These are phyloP conservation scores for Fusarium protoensiforme DNA, from an alignment of 2,329 filamentous ascomycete genomes.

Conservation along the genomic window DNA sequence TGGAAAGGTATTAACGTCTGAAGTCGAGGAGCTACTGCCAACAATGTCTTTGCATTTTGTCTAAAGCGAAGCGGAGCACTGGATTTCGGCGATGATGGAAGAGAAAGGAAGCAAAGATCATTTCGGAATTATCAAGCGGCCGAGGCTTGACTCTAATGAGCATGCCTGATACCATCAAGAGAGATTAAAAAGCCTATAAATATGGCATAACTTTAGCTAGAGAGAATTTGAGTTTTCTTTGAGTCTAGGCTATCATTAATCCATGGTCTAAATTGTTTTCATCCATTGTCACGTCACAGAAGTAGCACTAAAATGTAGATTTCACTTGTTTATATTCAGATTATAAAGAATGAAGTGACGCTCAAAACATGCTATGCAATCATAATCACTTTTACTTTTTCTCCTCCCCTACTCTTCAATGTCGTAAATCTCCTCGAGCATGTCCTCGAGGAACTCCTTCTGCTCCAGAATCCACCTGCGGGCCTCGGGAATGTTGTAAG, in stretches of 20 bases:
- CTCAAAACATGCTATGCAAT: background rate
- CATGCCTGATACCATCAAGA: no score
- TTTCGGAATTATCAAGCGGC: background rate
- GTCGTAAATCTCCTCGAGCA: constrained; percentile 25
- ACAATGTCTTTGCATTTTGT: background rate
- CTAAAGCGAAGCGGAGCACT: background rate
- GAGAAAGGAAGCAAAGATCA: background rate
- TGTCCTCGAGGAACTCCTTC: constrained; percentile 36
- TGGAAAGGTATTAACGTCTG: background rate
- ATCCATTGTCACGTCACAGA: no score
- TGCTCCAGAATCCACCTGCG: constrained; percentile 35
- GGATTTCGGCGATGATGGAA: background rate
- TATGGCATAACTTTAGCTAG: no score
- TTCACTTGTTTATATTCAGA: background rate
- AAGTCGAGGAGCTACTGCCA: background rate
- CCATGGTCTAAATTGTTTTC: no score
- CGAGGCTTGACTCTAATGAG: background rate
- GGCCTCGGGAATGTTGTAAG: constrained; percentile 26
- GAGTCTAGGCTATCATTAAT: no score
- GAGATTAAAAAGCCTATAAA: no score
- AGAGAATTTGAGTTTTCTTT: no score
- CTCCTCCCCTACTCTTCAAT: background rate
- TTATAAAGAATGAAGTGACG: background rate
- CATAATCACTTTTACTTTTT: background rate
- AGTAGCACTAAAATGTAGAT: no score